Evolutionary conservation across 331 rosid genomes (phyloP).

Genomic region (Rhamnella rubrinervis): DNA sequence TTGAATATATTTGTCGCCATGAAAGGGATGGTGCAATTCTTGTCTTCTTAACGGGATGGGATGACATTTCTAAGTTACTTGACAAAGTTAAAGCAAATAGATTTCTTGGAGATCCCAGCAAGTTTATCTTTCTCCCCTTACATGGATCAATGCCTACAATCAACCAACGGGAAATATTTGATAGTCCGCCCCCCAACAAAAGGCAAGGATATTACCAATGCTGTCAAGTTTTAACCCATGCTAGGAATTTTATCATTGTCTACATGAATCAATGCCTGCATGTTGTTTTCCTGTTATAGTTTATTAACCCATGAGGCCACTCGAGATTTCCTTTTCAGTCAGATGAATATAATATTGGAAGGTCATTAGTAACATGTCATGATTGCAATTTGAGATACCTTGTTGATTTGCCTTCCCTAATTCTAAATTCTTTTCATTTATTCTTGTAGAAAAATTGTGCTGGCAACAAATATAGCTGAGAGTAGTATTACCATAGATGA

Average conservation of each 20-base stretch:
- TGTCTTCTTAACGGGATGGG: slow-evolving; percentile 97
- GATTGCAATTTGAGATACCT: neutral
- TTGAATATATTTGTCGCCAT: slow-evolving; percentile 74
- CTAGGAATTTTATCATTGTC: neutral
- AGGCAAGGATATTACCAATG: slow-evolving; percentile 60
- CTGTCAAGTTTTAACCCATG: neutral
- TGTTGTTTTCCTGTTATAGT: neutral
- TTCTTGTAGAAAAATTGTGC: slow-evolving; percentile 81
- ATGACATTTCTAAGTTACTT: slow-evolving; percentile 82
- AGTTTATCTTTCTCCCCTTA: slow-evolving; percentile 72
- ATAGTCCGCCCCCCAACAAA: slow-evolving; percentile 76
- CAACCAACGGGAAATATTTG: slow-evolving; percentile 93
- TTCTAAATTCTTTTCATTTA: slow-evolving; percentile 26
- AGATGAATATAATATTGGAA: neutral
- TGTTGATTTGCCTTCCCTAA: slow-evolving; percentile 7
- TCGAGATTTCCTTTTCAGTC: neutral
- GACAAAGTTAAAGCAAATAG: slow-evolving; percentile 71
- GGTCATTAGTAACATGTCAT: neutral
- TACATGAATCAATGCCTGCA: neutral
- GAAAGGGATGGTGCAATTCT: slow-evolving; percentile 90
- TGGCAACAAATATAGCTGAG: slow-evolving; percentile 98
- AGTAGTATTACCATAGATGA: slow-evolving; percentile 99
- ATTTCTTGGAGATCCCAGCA: slow-evolving; percentile 73
- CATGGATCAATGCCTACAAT: slow-evolving; percentile 98
- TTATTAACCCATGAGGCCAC: neutral